Evolutionary conservation across 163 green algal genomes (phyloP).

Genomic region (Scenedesmus sp.): DNA sequence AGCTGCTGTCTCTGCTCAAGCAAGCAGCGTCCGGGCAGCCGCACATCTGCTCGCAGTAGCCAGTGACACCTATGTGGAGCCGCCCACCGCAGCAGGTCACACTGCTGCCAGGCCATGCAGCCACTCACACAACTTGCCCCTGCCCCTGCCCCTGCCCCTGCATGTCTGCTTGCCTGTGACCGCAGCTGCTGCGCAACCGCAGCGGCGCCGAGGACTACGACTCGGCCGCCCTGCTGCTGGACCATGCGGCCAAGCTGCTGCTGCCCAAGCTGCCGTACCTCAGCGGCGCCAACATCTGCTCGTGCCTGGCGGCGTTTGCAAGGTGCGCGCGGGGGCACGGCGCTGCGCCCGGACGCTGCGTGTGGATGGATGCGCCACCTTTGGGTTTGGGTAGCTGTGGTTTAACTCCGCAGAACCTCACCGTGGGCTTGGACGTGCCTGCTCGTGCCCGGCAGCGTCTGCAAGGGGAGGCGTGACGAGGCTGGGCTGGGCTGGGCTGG

Average conservation of each 20-base stretch:
- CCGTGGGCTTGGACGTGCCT: too few relatives aligned
- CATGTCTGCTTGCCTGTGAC: neutral
- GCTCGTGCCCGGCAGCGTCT: neutral
- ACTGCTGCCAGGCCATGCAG: neutral
- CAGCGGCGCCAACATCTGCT: conserved; percentile 2
- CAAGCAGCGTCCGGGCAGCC: too few relatives aligned
- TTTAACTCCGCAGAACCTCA: too few relatives aligned
- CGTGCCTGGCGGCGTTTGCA: neutral
- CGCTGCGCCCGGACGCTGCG: too few relatives aligned
- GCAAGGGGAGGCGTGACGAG: neutral
- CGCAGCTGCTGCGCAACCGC: conserved; percentile 19
- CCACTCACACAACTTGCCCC: neutral
- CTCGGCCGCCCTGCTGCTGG: conserved; percentile 36
- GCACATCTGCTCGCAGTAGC: conserved; percentile 8
- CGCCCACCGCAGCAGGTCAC: neutral
- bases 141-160: neutral
- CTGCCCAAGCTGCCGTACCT: neutral
- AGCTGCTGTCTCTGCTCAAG: too few relatives aligned
- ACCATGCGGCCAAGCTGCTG: conserved; percentile 7
- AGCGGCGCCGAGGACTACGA: neutral
- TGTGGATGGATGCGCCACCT: too few relatives aligned
- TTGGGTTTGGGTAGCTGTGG: too few relatives aligned
- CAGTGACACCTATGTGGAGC: too few relatives aligned
- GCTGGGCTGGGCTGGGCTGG: too few relatives aligned
- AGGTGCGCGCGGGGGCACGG: too few relatives aligned